These are phyloP conservation scores for Candida germanica DNA, from an alignment of 805 yeast species.

Conservation along the genomic window DNA sequence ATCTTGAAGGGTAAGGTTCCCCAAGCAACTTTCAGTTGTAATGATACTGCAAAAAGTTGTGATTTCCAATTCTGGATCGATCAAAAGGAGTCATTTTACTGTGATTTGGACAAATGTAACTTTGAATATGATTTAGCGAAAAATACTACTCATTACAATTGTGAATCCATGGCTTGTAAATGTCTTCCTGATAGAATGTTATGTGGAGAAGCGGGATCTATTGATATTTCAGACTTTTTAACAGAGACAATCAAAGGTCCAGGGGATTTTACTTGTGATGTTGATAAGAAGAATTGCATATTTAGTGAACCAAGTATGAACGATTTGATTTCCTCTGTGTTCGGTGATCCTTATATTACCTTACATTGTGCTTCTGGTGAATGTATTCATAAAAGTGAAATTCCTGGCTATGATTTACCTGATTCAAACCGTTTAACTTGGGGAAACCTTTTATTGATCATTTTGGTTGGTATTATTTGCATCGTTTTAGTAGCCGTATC, in stretches of 20 bases:
- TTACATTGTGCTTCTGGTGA: constrained; percentile 82
- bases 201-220: constrained; percentile 92
- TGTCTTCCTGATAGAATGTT: constrained; percentile 91
- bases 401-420: constrained; percentile 86
- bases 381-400: constrained; percentile 86
- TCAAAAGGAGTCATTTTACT: constrained; percentile 82
- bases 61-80: constrained; percentile 97
- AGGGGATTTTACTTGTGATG: constrained; percentile 83
- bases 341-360: constrained; percentile 92
- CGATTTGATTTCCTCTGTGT: constrained; percentile 81
- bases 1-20: constrained; percentile 80
- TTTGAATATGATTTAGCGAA: constrained; percentile 58
- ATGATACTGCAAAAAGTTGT: constrained; percentile 61
- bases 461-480: constrained; percentile 41
- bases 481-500: constrained; percentile 41
- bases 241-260: constrained; percentile 91
- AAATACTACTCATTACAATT: constrained; percentile 73
- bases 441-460: constrained; percentile 46
- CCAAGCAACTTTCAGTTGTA: constrained; percentile 89
- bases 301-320: constrained; percentile 97
- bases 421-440: constrained; percentile 42
- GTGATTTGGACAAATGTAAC: constrained; percentile 74
- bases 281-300: constrained; percentile 56
- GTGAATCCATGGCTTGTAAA: constrained; percentile 76
- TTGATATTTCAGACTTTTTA: constrained; percentile 89